Base-by-base conservation (phyloP, 805 yeast genomes). In the Hanseniaspora lachancei region DNA sequence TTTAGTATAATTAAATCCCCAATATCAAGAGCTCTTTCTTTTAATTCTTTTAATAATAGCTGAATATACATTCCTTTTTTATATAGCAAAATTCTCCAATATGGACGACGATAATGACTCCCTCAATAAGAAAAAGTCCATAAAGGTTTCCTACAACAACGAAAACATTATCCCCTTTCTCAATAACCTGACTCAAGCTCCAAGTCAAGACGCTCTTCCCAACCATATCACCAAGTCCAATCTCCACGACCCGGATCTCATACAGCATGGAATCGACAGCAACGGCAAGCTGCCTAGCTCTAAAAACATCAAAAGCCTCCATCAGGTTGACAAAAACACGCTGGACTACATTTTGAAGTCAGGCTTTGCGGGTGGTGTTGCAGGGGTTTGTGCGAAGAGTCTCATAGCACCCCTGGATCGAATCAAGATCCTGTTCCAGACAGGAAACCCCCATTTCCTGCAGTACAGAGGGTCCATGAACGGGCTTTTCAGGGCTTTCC, bases 371-470 rank as follows among this genome's bases (percentile, higher is more conserved):
- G 98, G 98, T 20, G 98, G 98, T 2, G 62, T 86, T 3, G 96
- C 97, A 0, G 98, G 98, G 1, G 81, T 89, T 54, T 87, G 93
- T n/a, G 97, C 96, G 2, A 93, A 93, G 65, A 88, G 97, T 0
- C 73, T 89, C 55, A 86, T 93, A 46, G 98, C 98, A 0, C 98
- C 98, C 0, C 69, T 93, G 57, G 98, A 93, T 69, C 76, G 98
- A 62, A 91, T 93, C 61, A 93, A 93, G 71, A 93, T 93, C 64
- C 72, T 93, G 49, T 93, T 93, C 69, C 98, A 93, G 70, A 93
- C 98, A 1, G 80, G 91, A 20, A 89, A 91, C 64, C 97, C 97
- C 0, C 91, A 84, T 59, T 93, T 86, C 63, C 70, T 78, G 41
- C 78, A 84, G 66, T 88, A 79, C 66, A 74, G 95, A 8, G 96